Evolutionary conservation across 169 alveolate species (phyloP), one percentile per base, ranked within the genome.

Genomic region (Plasmodium ovale): DNA sequence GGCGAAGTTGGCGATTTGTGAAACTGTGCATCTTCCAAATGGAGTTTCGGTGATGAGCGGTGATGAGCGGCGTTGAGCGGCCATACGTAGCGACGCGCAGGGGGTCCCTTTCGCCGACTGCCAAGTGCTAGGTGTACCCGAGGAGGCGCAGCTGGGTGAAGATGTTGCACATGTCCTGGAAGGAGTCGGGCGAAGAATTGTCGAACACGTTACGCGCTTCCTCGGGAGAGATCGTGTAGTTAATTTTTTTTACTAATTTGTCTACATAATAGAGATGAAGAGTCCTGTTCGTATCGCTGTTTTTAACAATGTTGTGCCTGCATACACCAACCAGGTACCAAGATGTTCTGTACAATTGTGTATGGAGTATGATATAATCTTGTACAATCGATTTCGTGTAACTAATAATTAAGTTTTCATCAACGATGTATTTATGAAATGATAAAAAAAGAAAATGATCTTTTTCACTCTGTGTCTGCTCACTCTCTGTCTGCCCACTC

Each of bases 141-240:
- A 82, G 19, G 3, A 82, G 54, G 27, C 65, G 58, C 27, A 59
- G 25, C 44, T 82, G 90, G 7, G 90, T 82, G 27, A 82, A 82
- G 21, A 82, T 82, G 62, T 82, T 82, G 37, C 90, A 82, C 84
- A 82, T 82, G 58, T 82, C 90, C 56, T 64, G 90, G 44, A 35
- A 82, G 19, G 84, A 82, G 6, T 35, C 33, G 9, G 44, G 7
- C 14, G 90, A 82, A 29, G 90, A 82, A 68, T 82, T 82, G 64
- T 82, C 90, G 47, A 51, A 70, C 7, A 54, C 90, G 1, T 29
- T 19, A 16, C 49, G 42, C 10, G 64, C 53, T 44, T 82, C 90
- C 3, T 82, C 90, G 2, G 27, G 19, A 12, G 79, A 67, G 21
- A 64, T 33, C 7, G 90, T 65, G 39, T 82, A 82, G n/a, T 23